Percentiles rank a stretch among this genome's conserved stretches.
phyloP scores from a whole-genome alignment of 257 asterid genomes.

The Pogostemon cablin region DNA sequence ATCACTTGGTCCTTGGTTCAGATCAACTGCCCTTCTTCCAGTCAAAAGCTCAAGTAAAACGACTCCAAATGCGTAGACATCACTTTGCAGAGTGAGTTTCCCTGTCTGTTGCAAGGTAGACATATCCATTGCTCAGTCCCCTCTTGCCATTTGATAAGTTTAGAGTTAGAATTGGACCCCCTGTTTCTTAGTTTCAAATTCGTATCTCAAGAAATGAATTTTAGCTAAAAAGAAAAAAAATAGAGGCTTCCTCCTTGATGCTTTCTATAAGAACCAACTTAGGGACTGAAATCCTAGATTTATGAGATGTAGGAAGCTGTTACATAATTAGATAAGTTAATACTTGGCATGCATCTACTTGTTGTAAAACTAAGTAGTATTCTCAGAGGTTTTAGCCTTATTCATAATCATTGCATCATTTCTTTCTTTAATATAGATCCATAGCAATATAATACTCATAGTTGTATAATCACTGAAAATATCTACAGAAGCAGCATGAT shows the following conservation, averaged over 20 bases:
- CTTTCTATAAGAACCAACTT: background rate
- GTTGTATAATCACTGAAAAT: too few relatives aligned
- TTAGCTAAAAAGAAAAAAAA: background rate
- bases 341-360: background rate
- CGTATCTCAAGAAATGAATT: constrained; percentile 17
- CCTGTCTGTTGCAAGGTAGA: constrained; percentile 82
- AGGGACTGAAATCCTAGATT: background rate
- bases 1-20: constrained; percentile 89
- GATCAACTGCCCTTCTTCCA: constrained; percentile 94
- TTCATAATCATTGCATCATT: too few relatives aligned
- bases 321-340: background rate
- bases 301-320: background rate
- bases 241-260: background rate
- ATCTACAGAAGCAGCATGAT: too few relatives aligned
- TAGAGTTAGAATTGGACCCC: constrained; percentile 24
- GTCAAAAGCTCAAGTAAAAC: constrained; percentile 97
- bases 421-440: too few relatives aligned
- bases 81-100: constrained; percentile 95
- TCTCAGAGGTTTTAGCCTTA: too few relatives aligned
- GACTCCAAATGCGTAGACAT: constrained; percentile 96
- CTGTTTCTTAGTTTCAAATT: constrained; percentile 25
- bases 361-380: too few relatives aligned
- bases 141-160: constrained; percentile 39
- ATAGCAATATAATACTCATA: too few relatives aligned
- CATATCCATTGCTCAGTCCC: constrained; percentile 43